Evolutionary conservation across 768 basidiomycete species (phyloP), one percentile per base, ranked within the genome.

Genomic region (Mycena haematopus): DNA sequence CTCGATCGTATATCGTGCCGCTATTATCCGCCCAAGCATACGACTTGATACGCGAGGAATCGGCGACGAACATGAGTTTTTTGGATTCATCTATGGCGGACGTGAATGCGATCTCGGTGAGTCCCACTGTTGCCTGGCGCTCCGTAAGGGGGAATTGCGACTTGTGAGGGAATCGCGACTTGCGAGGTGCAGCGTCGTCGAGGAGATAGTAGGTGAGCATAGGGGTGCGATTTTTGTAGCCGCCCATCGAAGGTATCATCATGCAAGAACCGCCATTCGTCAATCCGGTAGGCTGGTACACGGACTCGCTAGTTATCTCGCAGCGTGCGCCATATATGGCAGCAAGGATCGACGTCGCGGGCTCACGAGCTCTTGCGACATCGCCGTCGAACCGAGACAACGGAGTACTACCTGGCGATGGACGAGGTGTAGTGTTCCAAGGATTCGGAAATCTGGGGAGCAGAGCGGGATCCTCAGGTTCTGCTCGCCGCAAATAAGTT

Each of bases 51-150:
- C 64, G 63, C 27, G 21, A 33, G 22, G 15, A 15, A 25, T 65
- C 67, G 17, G 51, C 67, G n/a, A 62, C 53, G 38, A 65, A 68
- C 8, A 63, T 53, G 31, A 68, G 60, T 47, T 65, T 62, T 17
- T 27, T 44, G 33, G 42, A 4, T 33, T 62, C 67, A 33, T 58
- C 64, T 15, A 35, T 49, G 13, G 54, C 45, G 19, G 35, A 59
- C 7, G 33, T 17, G 31, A 15, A 60, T 6, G 58, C 60, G 33
- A 54, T 13, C 3, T 63, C 56, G 15, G 59, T n/a, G 25, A 65
- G 60, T 8, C 64, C 67, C 3, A 62, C 56, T 2, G 56, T 6
- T 9, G 35, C 33, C 15, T 55, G 22, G 21, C 49, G 27, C n/a
- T 56, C 66, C 13, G 45, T 47, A 44, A 54, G 56, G 1, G 63